Conservation (phyloP, 345 rosid species). For the Salix arbutifolia region DNA sequence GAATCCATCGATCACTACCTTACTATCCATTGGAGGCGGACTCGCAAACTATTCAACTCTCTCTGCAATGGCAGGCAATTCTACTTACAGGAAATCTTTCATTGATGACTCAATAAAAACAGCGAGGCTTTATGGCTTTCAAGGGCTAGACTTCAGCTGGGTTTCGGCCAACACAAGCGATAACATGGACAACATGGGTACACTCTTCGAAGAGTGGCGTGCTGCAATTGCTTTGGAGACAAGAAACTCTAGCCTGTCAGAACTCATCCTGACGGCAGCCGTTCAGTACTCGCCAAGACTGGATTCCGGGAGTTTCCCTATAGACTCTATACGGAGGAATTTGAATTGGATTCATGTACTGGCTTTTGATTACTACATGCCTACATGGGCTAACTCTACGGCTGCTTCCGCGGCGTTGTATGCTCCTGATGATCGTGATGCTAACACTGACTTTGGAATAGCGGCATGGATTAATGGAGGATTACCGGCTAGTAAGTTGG, state of each 20-base stretch:
- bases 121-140: slow-evolving; percentile 25
- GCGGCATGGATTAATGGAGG: slow-evolving; percentile 26
- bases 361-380: slow-evolving; percentile 25
- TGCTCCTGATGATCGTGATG: slow-evolving; percentile 7
- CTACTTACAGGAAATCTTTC: slow-evolving; percentile 21
- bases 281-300: slow-evolving; percentile 1
- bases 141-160: slow-evolving; percentile 30
- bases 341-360: slow-evolving; percentile 26
- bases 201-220: slow-evolving; percentile 24
- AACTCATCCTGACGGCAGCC: slow-evolving; percentile 14
- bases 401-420: slow-evolving; percentile 27
- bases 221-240: slow-evolving; percentile 19
- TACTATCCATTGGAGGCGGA: slow-evolving; percentile 31
- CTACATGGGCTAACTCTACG: slow-evolving; percentile 18
- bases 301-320: slow-evolving; percentile 11
- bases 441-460: slow-evolving; percentile 25
- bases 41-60: not conserved
- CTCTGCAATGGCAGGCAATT: too few species aligned
- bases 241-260: not conserved
- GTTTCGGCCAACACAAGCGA: slow-evolving; percentile 18
- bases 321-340: slow-evolving; percentile 20
- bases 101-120: slow-evolving; percentile 19
- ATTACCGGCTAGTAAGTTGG: slow-evolving; percentile 20
- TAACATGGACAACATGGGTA: slow-evolving; percentile 17
- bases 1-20: too few species aligned